Evolutionary conservation across 2,329 filamentous ascomycete genomes (phyloP).

Genomic region (Atkinsonella texensis): DNA sequence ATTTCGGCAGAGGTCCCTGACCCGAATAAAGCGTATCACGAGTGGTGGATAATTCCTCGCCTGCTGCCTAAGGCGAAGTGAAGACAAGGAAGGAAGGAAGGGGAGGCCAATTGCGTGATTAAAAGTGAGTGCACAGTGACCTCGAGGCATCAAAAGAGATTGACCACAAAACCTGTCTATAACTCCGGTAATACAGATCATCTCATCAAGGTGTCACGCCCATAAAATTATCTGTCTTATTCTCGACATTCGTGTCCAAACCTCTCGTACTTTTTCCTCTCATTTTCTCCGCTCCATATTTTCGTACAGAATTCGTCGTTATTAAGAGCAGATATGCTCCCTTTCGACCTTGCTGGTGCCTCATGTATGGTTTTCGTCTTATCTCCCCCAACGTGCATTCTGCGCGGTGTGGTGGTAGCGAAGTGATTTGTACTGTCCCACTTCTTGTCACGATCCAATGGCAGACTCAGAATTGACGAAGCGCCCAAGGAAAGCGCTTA

Average conservation of each 20-base stretch:
- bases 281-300: neutral
- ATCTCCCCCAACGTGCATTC: neutral
- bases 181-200: neutral
- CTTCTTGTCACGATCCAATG: neutral
- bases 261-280: neutral
- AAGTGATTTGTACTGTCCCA: neutral
- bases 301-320: neutral
- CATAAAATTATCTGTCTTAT: neutral
- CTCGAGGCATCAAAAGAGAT: neutral
- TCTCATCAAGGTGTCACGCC: slow-evolving; percentile 1
- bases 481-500: neutral
- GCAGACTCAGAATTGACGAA: neutral
- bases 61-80: slow-evolving; percentile 16
- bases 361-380: neutral
- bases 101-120: neutral
- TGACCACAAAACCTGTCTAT: slow-evolving; percentile 1
- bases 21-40: slow-evolving; percentile 44
- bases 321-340: neutral
- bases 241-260: neutral
- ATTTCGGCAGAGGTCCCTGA: slow-evolving; percentile 40
- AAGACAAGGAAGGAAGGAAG: neutral
- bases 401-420: neutral
- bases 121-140: neutral
- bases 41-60: slow-evolving; percentile 53
- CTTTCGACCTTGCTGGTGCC: neutral